Evolutionary conservation across 495 filamentous ascomycete genomes (phyloP), one percentile per base, ranked within the genome.

Genomic region (Xylaria intraflava): DNA sequence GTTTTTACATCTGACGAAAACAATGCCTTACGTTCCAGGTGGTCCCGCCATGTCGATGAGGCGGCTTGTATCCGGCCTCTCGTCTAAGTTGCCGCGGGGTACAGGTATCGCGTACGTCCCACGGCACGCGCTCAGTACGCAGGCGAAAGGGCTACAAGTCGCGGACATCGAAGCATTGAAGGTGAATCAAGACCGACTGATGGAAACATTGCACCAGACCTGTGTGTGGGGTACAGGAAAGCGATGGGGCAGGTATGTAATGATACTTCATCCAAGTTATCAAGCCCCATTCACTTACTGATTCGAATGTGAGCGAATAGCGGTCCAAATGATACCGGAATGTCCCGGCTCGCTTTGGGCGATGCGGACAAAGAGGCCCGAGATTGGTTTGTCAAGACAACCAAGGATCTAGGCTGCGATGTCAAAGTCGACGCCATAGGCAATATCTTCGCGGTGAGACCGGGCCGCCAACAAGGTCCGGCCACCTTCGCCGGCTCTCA

Each of bases 371-470:
- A 85, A 60, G 62, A 77, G 56, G 86, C 78, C 17, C 80, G 87
- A 30, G 80, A 88, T 57, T 92, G 87, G 87, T 89, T 92, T 56
- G 78, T 85, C 8, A 64, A 83, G 26, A 83, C 83, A 10, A 85
- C 83, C 12, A 69, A 76, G 60, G 69, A 69, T 2, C 66, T 90
- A 3, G 85, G 83, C 19, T 90, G 87, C 65, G 67, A 76, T 0
- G 61, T 73, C 17, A 69, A 57, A 6, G 49, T 75, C 0, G 74
- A 77, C 45, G 56, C 61, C 14, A 73, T 77, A 62, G 84, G 83
- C 3, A 92, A 92, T 51, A 87, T 84, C 54, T 92, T 90, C 61
- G 87, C 87, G 3, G 70, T 87, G 2, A 77, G 83, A 22, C 77
- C 81, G 8, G 87, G 87, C 44, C 61, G 61, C 6, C 45, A 46